Percentiles rank a stretch among this genome's conserved stretches.
Conservation (phyloP, 345 rosid species). For the Syzygium oleosum region DNA sequence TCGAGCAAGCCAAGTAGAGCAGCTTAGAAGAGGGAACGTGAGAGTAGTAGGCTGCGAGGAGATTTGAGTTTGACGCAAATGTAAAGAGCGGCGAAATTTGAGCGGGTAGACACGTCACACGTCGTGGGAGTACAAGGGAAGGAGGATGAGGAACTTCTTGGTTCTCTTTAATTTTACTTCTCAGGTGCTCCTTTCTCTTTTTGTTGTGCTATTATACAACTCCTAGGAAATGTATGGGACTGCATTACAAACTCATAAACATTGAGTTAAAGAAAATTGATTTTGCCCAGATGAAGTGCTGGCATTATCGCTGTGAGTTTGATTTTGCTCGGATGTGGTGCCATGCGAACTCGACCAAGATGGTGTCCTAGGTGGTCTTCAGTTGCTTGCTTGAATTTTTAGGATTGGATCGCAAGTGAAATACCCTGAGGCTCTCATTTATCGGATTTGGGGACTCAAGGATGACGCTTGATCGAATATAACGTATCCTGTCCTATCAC, state of each 20-base stretch:
- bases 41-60: constrained; percentile 17
- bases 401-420: neutral
- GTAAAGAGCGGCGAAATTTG: constrained; percentile 44
- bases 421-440: neutral
- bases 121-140: constrained; percentile 1
- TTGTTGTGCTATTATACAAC: constrained; percentile 10
- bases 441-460: neutral
- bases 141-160: constrained; percentile 4
- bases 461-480: neutral
- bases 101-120: constrained; percentile 14
- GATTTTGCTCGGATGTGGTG: neutral
- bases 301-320: neutral
- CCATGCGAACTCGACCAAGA: neutral
- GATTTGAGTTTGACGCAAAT: constrained; percentile 44
- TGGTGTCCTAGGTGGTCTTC: neutral
- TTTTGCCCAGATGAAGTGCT: neutral
- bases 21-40: constrained; percentile 5
- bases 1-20: constrained; percentile 4
- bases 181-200: constrained; percentile 11
- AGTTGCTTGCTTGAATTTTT: neutral
- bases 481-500: neutral
- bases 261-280: neutral
- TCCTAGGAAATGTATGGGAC: neutral
- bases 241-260: neutral
- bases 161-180: constrained; percentile 17